Conservation (phyloP, 108 stramenopile species). For the Nitzschia sp. region DNA sequence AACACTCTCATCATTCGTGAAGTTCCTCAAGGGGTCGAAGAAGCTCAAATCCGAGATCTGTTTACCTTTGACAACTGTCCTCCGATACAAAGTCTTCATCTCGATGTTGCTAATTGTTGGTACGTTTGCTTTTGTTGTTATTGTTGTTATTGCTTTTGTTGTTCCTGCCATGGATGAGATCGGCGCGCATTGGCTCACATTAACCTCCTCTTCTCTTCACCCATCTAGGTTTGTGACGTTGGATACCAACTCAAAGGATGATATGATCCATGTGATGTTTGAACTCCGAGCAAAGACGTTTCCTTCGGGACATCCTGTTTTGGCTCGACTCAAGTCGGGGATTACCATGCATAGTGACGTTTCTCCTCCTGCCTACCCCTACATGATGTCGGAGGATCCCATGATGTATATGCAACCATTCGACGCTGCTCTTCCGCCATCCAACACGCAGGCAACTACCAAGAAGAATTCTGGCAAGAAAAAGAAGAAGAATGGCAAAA, state of each 20-base stretch:
- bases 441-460: neutral
- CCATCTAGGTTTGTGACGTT: constrained; percentile 52
- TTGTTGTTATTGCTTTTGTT: neutral
- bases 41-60: constrained; percentile 40
- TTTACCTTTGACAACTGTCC: constrained; percentile 43
- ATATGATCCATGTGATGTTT: constrained; percentile 50
- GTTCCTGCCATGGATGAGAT: neutral
- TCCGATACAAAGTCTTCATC: constrained; percentile 30
- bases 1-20: constrained; percentile 56
- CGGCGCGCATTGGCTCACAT: neutral
- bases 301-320: constrained; percentile 48
- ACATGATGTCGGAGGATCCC: constrained; percentile 6
- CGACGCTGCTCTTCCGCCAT: neutral
- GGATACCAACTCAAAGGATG: constrained; percentile 43
- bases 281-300: constrained; percentile 36
- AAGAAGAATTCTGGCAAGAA: constrained; percentile 15
- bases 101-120: constrained; percentile 56
- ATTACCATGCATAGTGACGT: constrained; percentile 10
- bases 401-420: constrained; percentile 19
- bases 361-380: constrained; percentile 17
- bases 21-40: constrained; percentile 34
- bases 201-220: neutral
- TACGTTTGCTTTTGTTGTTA: constrained; percentile 27
- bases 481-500: constrained; percentile 32
- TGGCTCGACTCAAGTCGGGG: constrained; percentile 54